A percentile compares a stretch with the other conserved stretches of the same genome.
These are phyloP conservation scores for Boletus fagicola DNA, from an alignment of 768 basidiomycete genomes.

Conservation along the genomic window DNA sequence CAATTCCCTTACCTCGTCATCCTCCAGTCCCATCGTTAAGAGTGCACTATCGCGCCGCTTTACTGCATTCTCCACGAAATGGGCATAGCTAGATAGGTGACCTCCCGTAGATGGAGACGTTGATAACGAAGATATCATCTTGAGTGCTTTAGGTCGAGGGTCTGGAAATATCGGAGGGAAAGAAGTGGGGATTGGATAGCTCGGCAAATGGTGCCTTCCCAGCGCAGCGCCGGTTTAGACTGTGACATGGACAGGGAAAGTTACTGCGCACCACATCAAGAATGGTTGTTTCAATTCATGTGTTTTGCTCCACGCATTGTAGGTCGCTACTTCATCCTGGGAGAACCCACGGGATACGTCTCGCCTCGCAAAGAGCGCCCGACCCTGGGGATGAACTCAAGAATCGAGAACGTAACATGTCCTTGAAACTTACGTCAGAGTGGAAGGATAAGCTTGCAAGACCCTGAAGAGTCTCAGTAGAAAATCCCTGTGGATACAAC, in stretches of 20 bases:
- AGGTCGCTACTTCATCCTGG: slow-evolving; percentile 33
- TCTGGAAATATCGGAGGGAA: slow-evolving; percentile 49
- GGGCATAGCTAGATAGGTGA: slow-evolving; percentile 53
- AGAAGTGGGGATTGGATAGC: slow-evolving; percentile 62
- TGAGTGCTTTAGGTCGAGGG: slow-evolving; percentile 15
- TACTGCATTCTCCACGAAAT: slow-evolving; percentile 44
- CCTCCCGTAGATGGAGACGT: slow-evolving; percentile 39
- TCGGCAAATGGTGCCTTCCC: slow-evolving; percentile 44
- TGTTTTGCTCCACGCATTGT: slow-evolving; percentile 40
- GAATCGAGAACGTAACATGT: not conserved
- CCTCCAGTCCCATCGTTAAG: slow-evolving; percentile 41
- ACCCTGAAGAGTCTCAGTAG: slow-evolving; percentile 28
- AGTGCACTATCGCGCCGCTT: slow-evolving; percentile 39
- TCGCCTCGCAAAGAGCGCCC: slow-evolving; percentile 39
- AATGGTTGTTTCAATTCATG: slow-evolving; percentile 31
- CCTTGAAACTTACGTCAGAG: slow-evolving; percentile 18
- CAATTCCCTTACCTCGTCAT: slow-evolving; percentile 58
- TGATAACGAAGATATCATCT: slow-evolving; percentile 45
- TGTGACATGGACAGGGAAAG: not conserved
- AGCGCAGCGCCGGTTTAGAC: slow-evolving; percentile 4
- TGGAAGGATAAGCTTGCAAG: slow-evolving; percentile 44
- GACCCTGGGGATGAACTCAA: slow-evolving; percentile 13
- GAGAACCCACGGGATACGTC: slow-evolving; percentile 65
- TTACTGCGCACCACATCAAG: slow-evolving; percentile 40
- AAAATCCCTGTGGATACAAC: slow-evolving; percentile 40